phyloP scores from a whole-genome alignment of 2,329 filamentous ascomycete genomes.

The Diaporthe vaccinii region DNA sequence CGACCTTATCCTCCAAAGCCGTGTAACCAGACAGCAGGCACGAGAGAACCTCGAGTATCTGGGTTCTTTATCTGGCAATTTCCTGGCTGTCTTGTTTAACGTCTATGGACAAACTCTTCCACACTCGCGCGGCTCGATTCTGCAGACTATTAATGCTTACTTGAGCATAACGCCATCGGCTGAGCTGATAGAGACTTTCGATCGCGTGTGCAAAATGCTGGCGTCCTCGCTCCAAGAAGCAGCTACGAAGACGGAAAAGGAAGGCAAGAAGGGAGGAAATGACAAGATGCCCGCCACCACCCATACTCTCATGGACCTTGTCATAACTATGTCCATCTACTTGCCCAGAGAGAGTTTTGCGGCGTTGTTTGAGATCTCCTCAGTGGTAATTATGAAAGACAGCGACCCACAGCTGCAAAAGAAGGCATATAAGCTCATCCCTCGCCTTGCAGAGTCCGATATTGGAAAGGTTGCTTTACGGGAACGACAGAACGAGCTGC shows the following conservation, averaged over 20 bases:
- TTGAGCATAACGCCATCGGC: slow-evolving; percentile 85
- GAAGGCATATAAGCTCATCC: slow-evolving; percentile 98
- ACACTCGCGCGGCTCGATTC: slow-evolving; percentile 88
- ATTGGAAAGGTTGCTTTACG: slow-evolving; percentile 81
- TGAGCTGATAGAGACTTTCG: slow-evolving; percentile 90
- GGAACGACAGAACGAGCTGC: slow-evolving; percentile 83
- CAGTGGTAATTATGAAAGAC: slow-evolving; percentile 83
- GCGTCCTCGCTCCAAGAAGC: slow-evolving; percentile 74
- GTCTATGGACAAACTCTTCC: slow-evolving; percentile 97
- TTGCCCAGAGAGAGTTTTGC: slow-evolving; percentile 88
- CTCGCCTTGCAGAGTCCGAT: slow-evolving; percentile 86
- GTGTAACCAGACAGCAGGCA: slow-evolving; percentile 81
- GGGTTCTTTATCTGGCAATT: slow-evolving; percentile 83
- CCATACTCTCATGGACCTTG: slow-evolving; percentile 95
- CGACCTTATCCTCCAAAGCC: slow-evolving; percentile 81
- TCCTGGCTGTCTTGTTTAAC: slow-evolving; percentile 98
- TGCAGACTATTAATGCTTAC: slow-evolving; percentile 95
- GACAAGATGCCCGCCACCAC: slow-evolving; percentile 90
- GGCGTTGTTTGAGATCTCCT: slow-evolving; percentile 87
- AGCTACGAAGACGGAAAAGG: slow-evolving; percentile 69
- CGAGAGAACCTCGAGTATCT: slow-evolving; percentile 86
- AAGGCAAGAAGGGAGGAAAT: slow-evolving; percentile 71
- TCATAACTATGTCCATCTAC: slow-evolving; percentile 96
- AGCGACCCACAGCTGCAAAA: slow-evolving; percentile 95
- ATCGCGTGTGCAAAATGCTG: slow-evolving; percentile 87